These are phyloP conservation scores for Wickerhamomyces xylosicus DNA, from an alignment of 805 yeast species.

Conservation along the genomic window DNA sequence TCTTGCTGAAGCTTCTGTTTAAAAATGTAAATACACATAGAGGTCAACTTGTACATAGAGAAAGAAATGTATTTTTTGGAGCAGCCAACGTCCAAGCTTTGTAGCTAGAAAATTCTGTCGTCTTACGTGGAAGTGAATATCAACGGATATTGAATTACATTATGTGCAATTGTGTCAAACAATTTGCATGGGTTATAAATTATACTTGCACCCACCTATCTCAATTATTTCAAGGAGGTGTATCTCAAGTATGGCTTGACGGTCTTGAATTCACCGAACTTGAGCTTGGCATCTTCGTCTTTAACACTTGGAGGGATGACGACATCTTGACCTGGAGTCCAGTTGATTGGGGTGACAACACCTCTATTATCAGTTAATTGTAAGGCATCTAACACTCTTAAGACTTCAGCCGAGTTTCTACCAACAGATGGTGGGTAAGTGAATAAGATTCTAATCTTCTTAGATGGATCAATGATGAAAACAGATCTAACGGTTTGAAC, in stretches of 20 bases:
- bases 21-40: too few species aligned
- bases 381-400: constrained; percentile 82
- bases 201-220: background rate
- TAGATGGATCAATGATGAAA: constrained; percentile 81
- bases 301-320: constrained; percentile 83
- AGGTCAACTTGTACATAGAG: too few species aligned
- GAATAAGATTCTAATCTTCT: constrained; percentile 78
- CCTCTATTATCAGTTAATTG: constrained; percentile 78
- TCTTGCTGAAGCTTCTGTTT: background rate
- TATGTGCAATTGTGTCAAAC: too few species aligned
- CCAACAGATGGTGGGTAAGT: constrained; percentile 93
- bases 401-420: constrained; percentile 86
- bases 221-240: constrained; percentile 21
- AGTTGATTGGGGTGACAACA: constrained; percentile 85
- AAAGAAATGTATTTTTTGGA: too few species aligned
- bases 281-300: constrained; percentile 67
- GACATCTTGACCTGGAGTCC: constrained; percentile 86
- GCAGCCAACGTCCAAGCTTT: too few species aligned
- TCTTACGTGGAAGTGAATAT: too few species aligned
- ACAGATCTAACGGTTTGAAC: constrained; percentile 89
- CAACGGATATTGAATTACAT: too few species aligned
- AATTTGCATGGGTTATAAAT: too few species aligned
- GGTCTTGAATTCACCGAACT: constrained; percentile 78
- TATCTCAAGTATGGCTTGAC: constrained; percentile 87
- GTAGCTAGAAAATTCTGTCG: too few species aligned